A percentile compares a stretch with the other conserved stretches of the same genome.
Evolutionary conservation across 306 rosid species (phyloP).

Genomic region (Vicia faba): DNA sequence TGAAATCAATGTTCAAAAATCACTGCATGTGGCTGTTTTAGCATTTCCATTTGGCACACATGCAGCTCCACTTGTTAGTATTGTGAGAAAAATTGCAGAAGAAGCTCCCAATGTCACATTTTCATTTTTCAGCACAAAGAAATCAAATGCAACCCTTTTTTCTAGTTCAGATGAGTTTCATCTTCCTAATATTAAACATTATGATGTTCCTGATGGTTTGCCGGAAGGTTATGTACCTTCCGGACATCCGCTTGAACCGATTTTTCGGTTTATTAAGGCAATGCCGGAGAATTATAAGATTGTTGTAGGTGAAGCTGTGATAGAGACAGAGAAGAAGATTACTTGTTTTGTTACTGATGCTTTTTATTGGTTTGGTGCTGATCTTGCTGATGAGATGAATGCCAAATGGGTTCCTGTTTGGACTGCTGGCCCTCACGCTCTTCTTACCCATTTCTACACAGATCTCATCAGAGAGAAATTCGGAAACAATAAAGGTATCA

Average conservation of each 20-base stretch:
- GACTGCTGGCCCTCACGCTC: slow-evolving; percentile 68
- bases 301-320: slow-evolving; percentile 45
- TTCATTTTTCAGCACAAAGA: slow-evolving; percentile 60
- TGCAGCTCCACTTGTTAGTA: slow-evolving; percentile 59
- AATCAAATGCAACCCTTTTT: slow-evolving; percentile 45
- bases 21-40: slow-evolving; percentile 52
- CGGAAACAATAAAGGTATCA: slow-evolving; percentile 10
- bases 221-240: slow-evolving; percentile 46
- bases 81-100: slow-evolving; percentile 45
- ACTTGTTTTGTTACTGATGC: slow-evolving; percentile 73
- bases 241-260: slow-evolving; percentile 35
- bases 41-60: slow-evolving; percentile 79
- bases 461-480: slow-evolving; percentile 45
- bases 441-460: slow-evolving; percentile 47
- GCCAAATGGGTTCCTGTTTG: slow-evolving; percentile 77
- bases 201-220: slow-evolving; percentile 57
- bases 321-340: slow-evolving; percentile 36
- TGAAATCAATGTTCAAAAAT: too few relatives aligned
- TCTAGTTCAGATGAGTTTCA: background rate
- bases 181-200: slow-evolving; percentile 38
- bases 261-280: slow-evolving; percentile 45
- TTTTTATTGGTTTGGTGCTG: slow-evolving; percentile 61
- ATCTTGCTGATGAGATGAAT: slow-evolving; percentile 48
- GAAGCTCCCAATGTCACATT: slow-evolving; percentile 41
- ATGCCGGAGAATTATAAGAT: slow-evolving; percentile 43